These are phyloP conservation scores for Phytopythium kandeliae DNA, from an alignment of 352 stramenopile species.

Conservation along the genomic window DNA sequence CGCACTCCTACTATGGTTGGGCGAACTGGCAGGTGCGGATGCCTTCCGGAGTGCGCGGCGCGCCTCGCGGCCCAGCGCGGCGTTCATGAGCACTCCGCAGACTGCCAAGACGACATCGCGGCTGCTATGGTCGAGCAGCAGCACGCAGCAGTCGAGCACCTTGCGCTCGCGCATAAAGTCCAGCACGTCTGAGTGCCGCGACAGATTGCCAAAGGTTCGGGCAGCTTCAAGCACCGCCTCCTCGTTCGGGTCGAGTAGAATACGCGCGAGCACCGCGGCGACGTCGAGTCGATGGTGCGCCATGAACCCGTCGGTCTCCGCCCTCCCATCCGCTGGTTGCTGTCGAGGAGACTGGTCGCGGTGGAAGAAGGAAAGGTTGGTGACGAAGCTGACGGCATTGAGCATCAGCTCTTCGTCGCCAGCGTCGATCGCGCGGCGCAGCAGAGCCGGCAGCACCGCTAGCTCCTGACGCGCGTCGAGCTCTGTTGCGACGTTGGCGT, in stretches of 20 bases:
- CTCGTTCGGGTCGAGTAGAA: slow-evolving; percentile 69
- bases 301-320: slow-evolving; percentile 26
- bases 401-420: slow-evolving; percentile 82
- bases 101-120: slow-evolving; percentile 78
- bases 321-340: background rate
- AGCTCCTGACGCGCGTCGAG: slow-evolving; percentile 36
- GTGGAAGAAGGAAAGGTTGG: slow-evolving; percentile 83
- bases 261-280: slow-evolving; percentile 26
- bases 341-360: background rate
- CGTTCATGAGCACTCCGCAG: slow-evolving; percentile 82
- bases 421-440: slow-evolving; percentile 24
- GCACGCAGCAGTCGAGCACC: slow-evolving; percentile 60
- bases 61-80: slow-evolving; percentile 42
- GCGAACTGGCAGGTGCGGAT: background rate
- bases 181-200: slow-evolving; percentile 65
- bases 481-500: slow-evolving; percentile 40
- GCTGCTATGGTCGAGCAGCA: slow-evolving; percentile 73
- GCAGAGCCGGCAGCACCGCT: slow-evolving; percentile 30
- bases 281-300: slow-evolving; percentile 38
- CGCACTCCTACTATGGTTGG: slow-evolving; percentile 4
- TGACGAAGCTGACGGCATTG: slow-evolving; percentile 84
- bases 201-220: slow-evolving; percentile 84
- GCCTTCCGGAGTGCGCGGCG: slow-evolving; percentile 29
- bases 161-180: slow-evolving; percentile 41
- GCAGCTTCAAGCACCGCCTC: slow-evolving; percentile 80